These are phyloP conservation scores for Penicillium sp. DNA, from an alignment of 2,329 filamentous ascomycete genomes.

Conservation along the genomic window DNA sequence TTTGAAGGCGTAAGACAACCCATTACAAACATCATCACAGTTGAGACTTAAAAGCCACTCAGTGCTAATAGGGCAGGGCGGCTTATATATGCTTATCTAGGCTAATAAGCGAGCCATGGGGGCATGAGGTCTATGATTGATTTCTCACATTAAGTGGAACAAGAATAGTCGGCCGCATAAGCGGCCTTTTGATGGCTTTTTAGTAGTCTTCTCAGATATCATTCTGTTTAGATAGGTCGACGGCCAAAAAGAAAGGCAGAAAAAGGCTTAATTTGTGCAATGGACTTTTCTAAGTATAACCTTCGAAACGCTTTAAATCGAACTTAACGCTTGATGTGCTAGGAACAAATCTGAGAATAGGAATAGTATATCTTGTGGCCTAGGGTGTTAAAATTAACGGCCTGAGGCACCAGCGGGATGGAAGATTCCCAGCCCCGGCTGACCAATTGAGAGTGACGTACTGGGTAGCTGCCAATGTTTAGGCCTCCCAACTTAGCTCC, in stretches of 20 bases:
- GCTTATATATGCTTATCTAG: too few relatives aligned
- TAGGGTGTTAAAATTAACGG: neutral
- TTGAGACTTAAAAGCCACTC: neutral
- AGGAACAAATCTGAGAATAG: neutral
- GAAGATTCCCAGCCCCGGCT: conserved; percentile 1
- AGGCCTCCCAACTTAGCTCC: neutral
- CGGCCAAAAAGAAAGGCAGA: too few relatives aligned
- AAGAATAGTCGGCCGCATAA: too few relatives aligned
- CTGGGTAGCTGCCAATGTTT: conserved; percentile 3
- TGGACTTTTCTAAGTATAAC: too few relatives aligned
- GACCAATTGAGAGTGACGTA: conserved; percentile 10
- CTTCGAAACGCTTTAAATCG: neutral
- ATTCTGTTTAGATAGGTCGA: too few relatives aligned
- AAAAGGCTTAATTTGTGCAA: too few relatives aligned
- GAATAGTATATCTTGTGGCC: neutral
- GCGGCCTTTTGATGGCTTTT: too few relatives aligned
- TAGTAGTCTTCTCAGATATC: too few relatives aligned
- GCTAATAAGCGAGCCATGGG: neutral
- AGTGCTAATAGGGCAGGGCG: too few relatives aligned
- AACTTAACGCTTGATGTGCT: neutral
- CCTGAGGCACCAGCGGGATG: neutral
- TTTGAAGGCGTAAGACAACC: too few relatives aligned
- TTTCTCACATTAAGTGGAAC: too few relatives aligned
- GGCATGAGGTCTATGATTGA: neutral
- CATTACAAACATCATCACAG: neutral